phyloP scores from a whole-genome alignment of 2,329 filamentous ascomycete species.

The Ophiostoma montium region DNA sequence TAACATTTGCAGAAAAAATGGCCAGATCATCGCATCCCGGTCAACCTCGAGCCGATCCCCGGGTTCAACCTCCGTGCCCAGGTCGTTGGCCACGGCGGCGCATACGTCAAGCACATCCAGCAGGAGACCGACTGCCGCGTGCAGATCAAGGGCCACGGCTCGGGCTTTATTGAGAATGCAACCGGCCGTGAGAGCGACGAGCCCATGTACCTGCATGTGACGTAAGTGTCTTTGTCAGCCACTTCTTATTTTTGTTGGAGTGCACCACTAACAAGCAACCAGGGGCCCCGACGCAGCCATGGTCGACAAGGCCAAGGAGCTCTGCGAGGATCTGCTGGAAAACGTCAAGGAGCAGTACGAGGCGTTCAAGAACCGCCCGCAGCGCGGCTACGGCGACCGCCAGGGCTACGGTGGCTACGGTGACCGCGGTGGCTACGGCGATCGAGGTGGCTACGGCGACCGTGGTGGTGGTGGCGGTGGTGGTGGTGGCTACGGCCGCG shows the following conservation, averaged over 20 bases:
- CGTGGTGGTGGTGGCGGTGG: conserved; percentile 19
- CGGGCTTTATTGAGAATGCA: conserved; percentile 79
- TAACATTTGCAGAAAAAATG: conserved; percentile 47
- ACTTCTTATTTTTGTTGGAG: not conserved
- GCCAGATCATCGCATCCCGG: conserved; percentile 90
- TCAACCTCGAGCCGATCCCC: conserved; percentile 76
- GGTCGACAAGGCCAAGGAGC: conserved; percentile 73
- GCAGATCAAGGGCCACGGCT: conserved; percentile 94
- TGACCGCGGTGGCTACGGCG: conserved; percentile 29
- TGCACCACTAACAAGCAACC: not conserved
- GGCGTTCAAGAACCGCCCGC: conserved; percentile 72
- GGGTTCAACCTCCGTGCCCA: conserved; percentile 95
- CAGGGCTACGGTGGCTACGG: conserved; percentile 32
- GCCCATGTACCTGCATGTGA: conserved; percentile 91
- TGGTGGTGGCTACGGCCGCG: conserved; percentile 19
- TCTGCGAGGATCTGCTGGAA: conserved; percentile 74
- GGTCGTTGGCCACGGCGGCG: conserved; percentile 85
- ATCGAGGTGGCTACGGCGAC: conserved; percentile 28
- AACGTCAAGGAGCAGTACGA: conserved; percentile 87
- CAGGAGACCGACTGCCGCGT: conserved; percentile 89
- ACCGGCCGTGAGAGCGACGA: conserved; percentile 90
- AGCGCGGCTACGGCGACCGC: conserved; percentile 39
- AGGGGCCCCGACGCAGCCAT: conserved; percentile 79
- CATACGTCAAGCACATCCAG: conserved; percentile 97
- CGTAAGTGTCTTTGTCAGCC: conserved; percentile 40